Conservation (phyloP, 1,139 yeast genomes). For the Kurtzmaniella quercitrusa region DNA sequence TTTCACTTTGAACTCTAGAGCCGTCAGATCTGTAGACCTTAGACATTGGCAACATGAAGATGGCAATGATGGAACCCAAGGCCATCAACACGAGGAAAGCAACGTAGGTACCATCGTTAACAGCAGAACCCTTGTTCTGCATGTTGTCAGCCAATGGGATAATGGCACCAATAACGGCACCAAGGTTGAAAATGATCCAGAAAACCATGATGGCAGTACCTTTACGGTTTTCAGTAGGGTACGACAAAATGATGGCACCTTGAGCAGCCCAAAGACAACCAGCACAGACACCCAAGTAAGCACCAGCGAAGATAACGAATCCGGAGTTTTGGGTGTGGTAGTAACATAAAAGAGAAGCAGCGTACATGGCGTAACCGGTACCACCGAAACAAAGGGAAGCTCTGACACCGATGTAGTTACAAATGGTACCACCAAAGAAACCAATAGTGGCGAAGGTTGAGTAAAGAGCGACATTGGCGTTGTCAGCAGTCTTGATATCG, state of each 20-base stretch:
- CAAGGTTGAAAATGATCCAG: conserved; percentile 63
- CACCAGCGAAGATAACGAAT: conserved; percentile 57
- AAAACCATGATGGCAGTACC: conserved; percentile 53
- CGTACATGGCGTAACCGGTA: conserved; percentile 52
- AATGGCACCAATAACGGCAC: conserved; percentile 56
- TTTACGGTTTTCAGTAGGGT: conserved; percentile 52
- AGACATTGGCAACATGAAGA: conserved; percentile 44
- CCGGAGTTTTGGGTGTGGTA: conserved; percentile 46
- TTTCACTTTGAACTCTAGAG: conserved; percentile 41
- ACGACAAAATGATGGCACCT: conserved; percentile 54
- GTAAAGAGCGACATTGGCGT: conserved; percentile 53
- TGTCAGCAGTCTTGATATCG: conserved; percentile 40
- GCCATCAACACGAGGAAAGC: conserved; percentile 56
- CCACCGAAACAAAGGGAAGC: conserved; percentile 51
- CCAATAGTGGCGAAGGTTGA: conserved; percentile 56
- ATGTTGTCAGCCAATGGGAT: conserved; percentile 53
- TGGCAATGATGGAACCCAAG: conserved; percentile 43
- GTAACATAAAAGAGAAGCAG: conserved; percentile 48
- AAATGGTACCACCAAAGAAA: conserved; percentile 56
- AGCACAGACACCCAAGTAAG: conserved; percentile 57
- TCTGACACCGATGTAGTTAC: conserved; percentile 49
- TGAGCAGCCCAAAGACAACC: conserved; percentile 59
- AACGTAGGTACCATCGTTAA: conserved; percentile 51
- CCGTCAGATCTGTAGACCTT: conserved; percentile 53
- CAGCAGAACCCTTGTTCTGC: conserved; percentile 31